phyloP scores from a whole-genome alignment of 164 flowering plant species.

The Liquidambar formosana region DNA sequence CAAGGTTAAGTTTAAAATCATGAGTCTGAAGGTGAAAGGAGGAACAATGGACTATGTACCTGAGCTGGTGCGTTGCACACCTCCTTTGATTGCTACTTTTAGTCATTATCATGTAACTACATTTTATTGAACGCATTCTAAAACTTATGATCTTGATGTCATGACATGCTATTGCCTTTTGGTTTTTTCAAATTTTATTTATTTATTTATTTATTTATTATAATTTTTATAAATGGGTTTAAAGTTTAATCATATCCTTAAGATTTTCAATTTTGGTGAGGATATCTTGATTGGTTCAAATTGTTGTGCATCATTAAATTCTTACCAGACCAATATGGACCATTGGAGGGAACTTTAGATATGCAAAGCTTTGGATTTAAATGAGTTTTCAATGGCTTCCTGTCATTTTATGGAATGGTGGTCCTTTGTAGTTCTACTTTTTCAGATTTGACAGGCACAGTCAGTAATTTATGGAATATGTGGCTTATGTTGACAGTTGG shows the following conservation, averaged over 20 bases:
- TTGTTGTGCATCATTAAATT: background rate
- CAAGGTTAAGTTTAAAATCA: slow-evolving; percentile 70
- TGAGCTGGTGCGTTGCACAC: slow-evolving; percentile 52
- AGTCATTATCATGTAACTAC: background rate
- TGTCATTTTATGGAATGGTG: too few species aligned
- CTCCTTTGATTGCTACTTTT: background rate
- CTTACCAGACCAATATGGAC: too few species aligned
- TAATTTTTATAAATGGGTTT: too few species aligned
- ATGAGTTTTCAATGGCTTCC: too few species aligned
- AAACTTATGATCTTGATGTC: background rate
- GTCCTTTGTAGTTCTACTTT: too few species aligned
- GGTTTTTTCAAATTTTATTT: background rate
- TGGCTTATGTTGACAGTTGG: background rate
- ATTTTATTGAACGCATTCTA: background rate
- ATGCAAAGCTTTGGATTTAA: too few species aligned
- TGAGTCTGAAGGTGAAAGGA: slow-evolving; percentile 74
- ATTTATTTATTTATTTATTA: background rate
- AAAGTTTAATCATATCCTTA: background rate
- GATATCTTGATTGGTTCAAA: background rate
- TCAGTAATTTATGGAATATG: background rate
- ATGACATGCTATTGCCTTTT: too few species aligned
- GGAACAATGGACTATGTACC: slow-evolving; percentile 64
- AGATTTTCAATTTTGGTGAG: background rate
- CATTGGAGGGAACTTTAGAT: too few species aligned
- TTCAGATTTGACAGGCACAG: background rate